Base-by-base conservation (phyloP, 2,329 filamentous ascomycete species). In the Cladosporium sp. region DNA sequence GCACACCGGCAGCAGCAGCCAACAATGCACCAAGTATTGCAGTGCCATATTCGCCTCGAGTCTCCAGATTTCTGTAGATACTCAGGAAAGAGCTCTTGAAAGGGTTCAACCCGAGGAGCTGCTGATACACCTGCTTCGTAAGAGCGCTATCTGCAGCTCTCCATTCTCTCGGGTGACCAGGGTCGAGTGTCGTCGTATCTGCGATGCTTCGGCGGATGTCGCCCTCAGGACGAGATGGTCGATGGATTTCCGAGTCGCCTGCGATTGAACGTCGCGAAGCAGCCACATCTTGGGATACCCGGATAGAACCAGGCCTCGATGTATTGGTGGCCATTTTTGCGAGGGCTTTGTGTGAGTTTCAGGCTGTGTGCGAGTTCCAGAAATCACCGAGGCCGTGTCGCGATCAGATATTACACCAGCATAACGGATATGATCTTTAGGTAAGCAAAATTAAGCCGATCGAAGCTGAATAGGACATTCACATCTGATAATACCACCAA, bases 11-110 rank as follows among this genome's bases (percentile, higher is more conserved):
- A 26, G 74, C 75, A n/a, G 78, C 68, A 10, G 78, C 75, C 25
- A 78, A 73, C 6, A 79, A 8, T 18, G 77, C 72, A 6, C 76
- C 80, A 16, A 71, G 61, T 16, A 70, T 64, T 2, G 80, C 72
- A 13, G 79, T 76, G 1, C 67, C 28, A 68, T 76, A 74, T 67
- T 80, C 82, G 28, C 74, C 70, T n/a, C 71, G 61, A 53, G 79
- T 77, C 36, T 81, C 77, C 67, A 84, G 70, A 11, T 80, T 77
- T 25, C 78, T 75, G 71, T 82, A 85, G 0, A 84, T 76, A 23
- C 79, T 76, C 62, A 84, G 76, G 69, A 84, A 85, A 10, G 81
- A 82, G n/a, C 78, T 79, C 67, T 78, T 78, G 72, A 82, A 80
- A 1, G 79, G 78, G 64, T 82, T 79, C 43, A 79, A 67, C 14